A percentile compares a stretch with the other conserved stretches of the same genome.
Conservation (phyloP, 768 basidiomycete genomes). For the Sporobolomyces pararoseus region DNA sequence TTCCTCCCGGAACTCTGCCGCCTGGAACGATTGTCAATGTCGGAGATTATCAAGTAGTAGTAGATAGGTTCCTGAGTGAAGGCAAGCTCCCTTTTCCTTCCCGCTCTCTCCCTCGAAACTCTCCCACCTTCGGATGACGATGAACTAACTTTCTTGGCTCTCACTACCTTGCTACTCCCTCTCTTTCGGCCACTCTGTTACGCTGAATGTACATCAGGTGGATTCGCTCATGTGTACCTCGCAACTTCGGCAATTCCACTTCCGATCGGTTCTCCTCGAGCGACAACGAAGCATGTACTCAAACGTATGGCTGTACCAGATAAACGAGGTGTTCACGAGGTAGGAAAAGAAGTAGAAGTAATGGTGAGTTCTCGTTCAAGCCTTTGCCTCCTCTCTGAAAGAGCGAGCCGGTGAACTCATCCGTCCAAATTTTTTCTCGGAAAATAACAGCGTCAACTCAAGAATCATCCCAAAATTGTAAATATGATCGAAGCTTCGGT, state of each 20-base stretch:
- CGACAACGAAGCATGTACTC: constrained; percentile 90
- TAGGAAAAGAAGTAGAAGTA: constrained; percentile 95
- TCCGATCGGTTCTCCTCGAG: constrained; percentile 53
- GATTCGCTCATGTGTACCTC: constrained; percentile 97
- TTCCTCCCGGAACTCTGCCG: constrained; percentile 51
- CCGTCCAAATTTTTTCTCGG: constrained; percentile 49
- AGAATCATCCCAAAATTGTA: constrained; percentile 91
- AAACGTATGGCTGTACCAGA: constrained; percentile 92
- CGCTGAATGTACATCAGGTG: too few relatives aligned
- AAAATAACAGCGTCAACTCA: constrained; percentile 58
- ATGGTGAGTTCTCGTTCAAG: constrained; percentile 67
- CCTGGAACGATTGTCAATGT: constrained; percentile 82
- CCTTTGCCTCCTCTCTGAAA: not conserved
- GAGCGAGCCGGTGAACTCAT: not conserved
- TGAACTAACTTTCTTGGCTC: not conserved
- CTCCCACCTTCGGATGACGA: constrained; percentile 26
- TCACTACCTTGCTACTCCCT: not conserved
- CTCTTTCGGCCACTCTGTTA: not conserved
- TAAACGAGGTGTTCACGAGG: constrained; percentile 83
- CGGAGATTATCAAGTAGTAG: constrained; percentile 81
- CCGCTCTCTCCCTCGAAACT: too few relatives aligned
- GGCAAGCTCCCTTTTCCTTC: constrained; percentile 54
- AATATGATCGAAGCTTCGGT: constrained; percentile 93
- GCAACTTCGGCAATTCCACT: constrained; percentile 81
- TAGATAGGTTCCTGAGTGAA: constrained; percentile 93